These are phyloP conservation scores for Lasiosphaeriaceae sp. DNA, from an alignment of 495 filamentous ascomycete species.

Conservation along the genomic window DNA sequence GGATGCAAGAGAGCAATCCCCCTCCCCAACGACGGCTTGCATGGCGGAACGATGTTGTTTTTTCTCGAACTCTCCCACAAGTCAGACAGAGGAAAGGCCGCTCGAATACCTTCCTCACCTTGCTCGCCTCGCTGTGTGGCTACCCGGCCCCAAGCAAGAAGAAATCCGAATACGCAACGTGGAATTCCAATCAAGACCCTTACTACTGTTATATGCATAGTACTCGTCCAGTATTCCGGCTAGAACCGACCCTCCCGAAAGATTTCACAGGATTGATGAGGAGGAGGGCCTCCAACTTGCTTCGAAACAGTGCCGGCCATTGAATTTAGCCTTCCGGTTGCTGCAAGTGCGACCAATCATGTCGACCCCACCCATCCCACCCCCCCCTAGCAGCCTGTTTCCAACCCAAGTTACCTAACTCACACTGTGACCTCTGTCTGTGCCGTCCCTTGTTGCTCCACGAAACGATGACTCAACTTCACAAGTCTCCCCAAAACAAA, in stretches of 20 bases:
- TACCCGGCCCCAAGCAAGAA: too few relatives aligned
- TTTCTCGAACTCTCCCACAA: too few relatives aligned
- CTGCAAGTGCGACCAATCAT: constrained; percentile 3
- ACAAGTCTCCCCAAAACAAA: neutral
- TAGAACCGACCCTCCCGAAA: neutral
- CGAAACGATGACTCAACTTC: constrained; percentile 9
- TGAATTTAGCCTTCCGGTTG: constrained; percentile 3
- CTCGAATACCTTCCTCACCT: too few relatives aligned
- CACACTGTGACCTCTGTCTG: too few relatives aligned
- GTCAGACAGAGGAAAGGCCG: too few relatives aligned
- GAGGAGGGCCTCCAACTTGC: neutral
- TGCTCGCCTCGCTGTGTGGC: too few relatives aligned
- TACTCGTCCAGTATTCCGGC: neutral
- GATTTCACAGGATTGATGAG: neutral
- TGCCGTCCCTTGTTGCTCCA: neutral
- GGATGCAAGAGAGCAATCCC: too few relatives aligned
- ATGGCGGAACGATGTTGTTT: neutral
- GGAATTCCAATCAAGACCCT: neutral
- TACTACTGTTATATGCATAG: too few relatives aligned
- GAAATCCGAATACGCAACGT: neutral
- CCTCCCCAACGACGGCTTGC: too few relatives aligned
- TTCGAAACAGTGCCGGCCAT: constrained; percentile 4
- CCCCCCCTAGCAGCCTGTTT: neutral
- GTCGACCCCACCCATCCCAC: too few relatives aligned
- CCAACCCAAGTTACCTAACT: constrained; percentile 2